phyloP scores from a whole-genome alignment of 169 alveolate species.

The Plasmodium chabaudi region DNA sequence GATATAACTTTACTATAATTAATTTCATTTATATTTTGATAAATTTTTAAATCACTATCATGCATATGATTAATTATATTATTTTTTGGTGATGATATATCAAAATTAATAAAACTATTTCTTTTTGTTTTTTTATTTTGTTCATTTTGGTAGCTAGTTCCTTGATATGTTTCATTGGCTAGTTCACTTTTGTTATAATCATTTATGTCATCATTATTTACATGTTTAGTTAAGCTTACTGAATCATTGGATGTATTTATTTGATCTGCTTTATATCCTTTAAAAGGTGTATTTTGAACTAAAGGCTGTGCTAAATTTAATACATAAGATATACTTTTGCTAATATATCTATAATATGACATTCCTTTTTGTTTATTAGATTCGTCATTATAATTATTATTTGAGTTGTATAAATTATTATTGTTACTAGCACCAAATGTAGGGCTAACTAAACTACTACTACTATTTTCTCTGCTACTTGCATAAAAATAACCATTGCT shows the following conservation, averaged over 20 bases:
- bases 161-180: neutral
- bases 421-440: slow-evolving; percentile 2
- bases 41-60: slow-evolving; percentile 73
- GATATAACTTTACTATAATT: slow-evolving; percentile 51
- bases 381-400: slow-evolving; percentile 14
- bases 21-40: slow-evolving; percentile 64
- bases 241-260: neutral
- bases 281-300: slow-evolving; percentile 26
- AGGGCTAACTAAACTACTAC: neutral
- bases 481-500: neutral
- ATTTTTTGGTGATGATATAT: slow-evolving; percentile 36
- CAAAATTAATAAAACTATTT: slow-evolving; percentile 44
- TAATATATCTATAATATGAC: slow-evolving; percentile 65
- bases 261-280: slow-evolving; percentile 20
- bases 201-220: neutral
- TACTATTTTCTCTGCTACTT: neutral
- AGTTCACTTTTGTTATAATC: slow-evolving; percentile 2
- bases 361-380: slow-evolving; percentile 45
- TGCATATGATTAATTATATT: slow-evolving; percentile 70
- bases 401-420: neutral
- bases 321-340: slow-evolving; percentile 56
- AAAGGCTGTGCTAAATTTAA: slow-evolving; percentile 67
- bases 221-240: slow-evolving; percentile 2
- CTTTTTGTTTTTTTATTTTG: slow-evolving; percentile 2
- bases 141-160: neutral